Percentiles rank a stretch among this genome's conserved stretches.
Evolutionary conservation across 148 eudicot species (phyloP).

Genomic region (Polygonum maritimum): DNA sequence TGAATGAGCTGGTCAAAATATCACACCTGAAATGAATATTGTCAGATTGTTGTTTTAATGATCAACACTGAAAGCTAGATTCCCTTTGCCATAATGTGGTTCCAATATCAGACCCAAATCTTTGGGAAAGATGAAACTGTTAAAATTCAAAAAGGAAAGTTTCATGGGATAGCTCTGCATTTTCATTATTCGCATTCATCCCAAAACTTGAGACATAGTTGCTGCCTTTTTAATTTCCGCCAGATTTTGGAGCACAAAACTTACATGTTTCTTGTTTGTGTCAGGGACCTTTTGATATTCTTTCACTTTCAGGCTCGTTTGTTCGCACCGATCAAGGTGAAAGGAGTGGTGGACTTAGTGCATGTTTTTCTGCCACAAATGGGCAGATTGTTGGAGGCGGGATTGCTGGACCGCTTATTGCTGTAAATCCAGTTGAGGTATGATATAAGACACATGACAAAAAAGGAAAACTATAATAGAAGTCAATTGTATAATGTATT

Average conservation of each 20-base stretch:
- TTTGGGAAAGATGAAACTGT: not conserved
- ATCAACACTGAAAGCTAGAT: not conserved
- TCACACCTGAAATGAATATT: not conserved
- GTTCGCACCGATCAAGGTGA: constrained; percentile 54
- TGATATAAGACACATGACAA: not conserved
- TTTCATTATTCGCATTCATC: not conserved
- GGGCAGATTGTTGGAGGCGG: constrained; percentile 72
- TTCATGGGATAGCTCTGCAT: not conserved
- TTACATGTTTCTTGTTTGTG: not conserved
- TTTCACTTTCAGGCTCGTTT: constrained; percentile 62
- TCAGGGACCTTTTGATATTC: constrained; percentile 67
- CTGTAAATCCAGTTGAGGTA: constrained; percentile 76
- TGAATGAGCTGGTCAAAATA: not conserved
- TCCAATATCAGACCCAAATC: not conserved
- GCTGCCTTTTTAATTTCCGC: not conserved
- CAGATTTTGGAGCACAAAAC: not conserved
- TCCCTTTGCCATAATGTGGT: not conserved
- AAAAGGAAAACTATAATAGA: not conserved
- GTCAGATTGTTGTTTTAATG: not conserved
- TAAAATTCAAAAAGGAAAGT: not conserved
- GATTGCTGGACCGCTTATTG: constrained; percentile 64
- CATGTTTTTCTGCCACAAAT: constrained; percentile 39
- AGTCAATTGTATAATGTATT: not conserved
- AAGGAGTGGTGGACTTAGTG: constrained; percentile 63
- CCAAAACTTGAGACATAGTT: not conserved